phyloP scores from a whole-genome alignment of 2,329 filamentous ascomycete genomes.

The Aspergillus jensenii region DNA sequence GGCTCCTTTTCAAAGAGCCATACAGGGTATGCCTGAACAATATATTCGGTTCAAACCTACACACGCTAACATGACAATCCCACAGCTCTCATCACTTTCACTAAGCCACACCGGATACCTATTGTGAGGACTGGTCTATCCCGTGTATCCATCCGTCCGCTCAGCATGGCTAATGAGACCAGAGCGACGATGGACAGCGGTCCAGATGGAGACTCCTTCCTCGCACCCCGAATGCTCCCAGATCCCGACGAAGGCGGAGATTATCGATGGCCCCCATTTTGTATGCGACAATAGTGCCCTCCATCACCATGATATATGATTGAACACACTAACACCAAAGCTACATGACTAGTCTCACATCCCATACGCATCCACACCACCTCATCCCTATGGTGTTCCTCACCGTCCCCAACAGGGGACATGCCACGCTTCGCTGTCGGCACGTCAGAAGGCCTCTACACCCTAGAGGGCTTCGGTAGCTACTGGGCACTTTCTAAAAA shows the following conservation, averaged over 20 bases:
- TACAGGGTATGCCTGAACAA: conserved; percentile 27
- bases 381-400: conserved; percentile 38
- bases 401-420: conserved; percentile 31
- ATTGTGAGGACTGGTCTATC: conserved; percentile 24
- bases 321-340: not conserved
- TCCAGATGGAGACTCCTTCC: conserved; percentile 31
- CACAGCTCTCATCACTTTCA: conserved; percentile 37
- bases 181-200: conserved; percentile 39
- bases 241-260: conserved; percentile 32
- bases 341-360: conserved; percentile 21
- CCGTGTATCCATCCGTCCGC: conserved; percentile 1
- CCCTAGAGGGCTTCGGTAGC: conserved; percentile 27
- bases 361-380: conserved; percentile 28
- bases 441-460: conserved; percentile 37
- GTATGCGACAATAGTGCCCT: conserved; percentile 18
- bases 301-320: not conserved
- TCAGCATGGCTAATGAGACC: conserved; percentile 17
- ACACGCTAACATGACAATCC: not conserved
- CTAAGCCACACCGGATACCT: conserved; percentile 36
- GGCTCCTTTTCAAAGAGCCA: conserved; percentile 31
- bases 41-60: not conserved
- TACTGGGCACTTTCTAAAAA: conserved; percentile 32
- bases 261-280: conserved; percentile 31
- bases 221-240: conserved; percentile 31
- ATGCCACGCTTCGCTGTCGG: conserved; percentile 38